A percentile compares a stretch with the other conserved stretches of the same genome.
Conservation (phyloP, 805 yeast species). For the Yarrowia keelungensis region DNA sequence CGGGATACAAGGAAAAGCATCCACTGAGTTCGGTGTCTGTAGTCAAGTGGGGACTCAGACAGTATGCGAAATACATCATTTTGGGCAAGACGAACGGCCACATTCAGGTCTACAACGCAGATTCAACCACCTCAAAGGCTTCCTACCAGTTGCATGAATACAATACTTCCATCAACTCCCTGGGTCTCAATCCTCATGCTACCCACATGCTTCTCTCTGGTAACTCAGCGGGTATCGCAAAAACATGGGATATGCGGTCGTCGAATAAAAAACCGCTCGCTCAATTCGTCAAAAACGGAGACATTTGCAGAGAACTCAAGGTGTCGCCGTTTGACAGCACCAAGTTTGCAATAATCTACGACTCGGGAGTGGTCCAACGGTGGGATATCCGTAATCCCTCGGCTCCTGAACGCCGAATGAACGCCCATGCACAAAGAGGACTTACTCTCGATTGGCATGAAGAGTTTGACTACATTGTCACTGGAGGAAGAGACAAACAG, state of each 20-base stretch:
- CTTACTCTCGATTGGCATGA: slow-evolving; percentile 90
- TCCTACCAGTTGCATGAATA: slow-evolving; percentile 48
- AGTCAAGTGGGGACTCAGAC: slow-evolving; percentile 48
- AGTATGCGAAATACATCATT: slow-evolving; percentile 43
- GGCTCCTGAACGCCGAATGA: slow-evolving; percentile 70
- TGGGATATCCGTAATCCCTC: slow-evolving; percentile 82
- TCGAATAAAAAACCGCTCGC: slow-evolving; percentile 57
- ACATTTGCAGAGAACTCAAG: slow-evolving; percentile 67
- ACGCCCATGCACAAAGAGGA: slow-evolving; percentile 93
- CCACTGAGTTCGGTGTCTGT: slow-evolving; percentile 48
- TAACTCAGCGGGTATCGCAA: slow-evolving; percentile 75
- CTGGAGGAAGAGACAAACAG: slow-evolving; percentile 92
- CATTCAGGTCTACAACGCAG: slow-evolving; percentile 48
- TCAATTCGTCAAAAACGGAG: slow-evolving; percentile 68
- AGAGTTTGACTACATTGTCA: slow-evolving; percentile 74
- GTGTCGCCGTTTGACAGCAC: slow-evolving; percentile 62
- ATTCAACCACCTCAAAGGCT: slow-evolving; percentile 38
- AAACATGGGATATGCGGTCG: slow-evolving; percentile 83
- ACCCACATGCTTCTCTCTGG: slow-evolving; percentile 71
- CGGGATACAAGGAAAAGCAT: slow-evolving; percentile 43
- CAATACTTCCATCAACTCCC: slow-evolving; percentile 59
- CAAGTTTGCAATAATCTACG: slow-evolving; percentile 79
- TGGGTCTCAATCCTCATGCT: slow-evolving; percentile 72
- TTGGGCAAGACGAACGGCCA: slow-evolving; percentile 49
- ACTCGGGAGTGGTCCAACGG: slow-evolving; percentile 83